Evolutionary conservation across 1,284 basidiomycete genomes (phyloP).

Genomic region (Cutaneotrichosporon dermatis): DNA sequence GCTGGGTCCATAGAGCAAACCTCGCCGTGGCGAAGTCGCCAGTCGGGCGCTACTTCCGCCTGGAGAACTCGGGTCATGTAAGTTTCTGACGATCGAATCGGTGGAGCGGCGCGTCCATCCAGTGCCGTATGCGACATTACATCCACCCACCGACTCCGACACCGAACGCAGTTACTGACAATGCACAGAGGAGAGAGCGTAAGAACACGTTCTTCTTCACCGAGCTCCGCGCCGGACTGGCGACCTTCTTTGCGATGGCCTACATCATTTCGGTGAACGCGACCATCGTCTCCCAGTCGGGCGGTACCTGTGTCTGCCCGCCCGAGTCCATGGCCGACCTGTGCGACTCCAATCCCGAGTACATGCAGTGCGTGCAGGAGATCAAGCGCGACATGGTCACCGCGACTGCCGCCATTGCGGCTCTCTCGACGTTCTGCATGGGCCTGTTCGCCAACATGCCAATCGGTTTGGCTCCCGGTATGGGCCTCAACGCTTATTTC

Average conservation of each 20-base stretch:
- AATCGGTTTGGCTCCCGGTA: slow-evolving; percentile 56
- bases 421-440: slow-evolving; percentile 58
- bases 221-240: slow-evolving; percentile 73
- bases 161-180: background rate
- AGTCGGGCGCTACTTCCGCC: slow-evolving; percentile 73
- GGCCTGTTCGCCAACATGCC: slow-evolving; percentile 42
- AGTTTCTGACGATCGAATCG: background rate
- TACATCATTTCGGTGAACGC: slow-evolving; percentile 47
- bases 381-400: slow-evolving; percentile 60
- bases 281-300: slow-evolving; percentile 67
- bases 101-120: no score
- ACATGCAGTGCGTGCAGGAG: slow-evolving; percentile 63
- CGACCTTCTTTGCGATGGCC: slow-evolving; percentile 65
- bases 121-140: background rate
- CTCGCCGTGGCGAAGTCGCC: slow-evolving; percentile 59
- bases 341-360: slow-evolving; percentile 57
- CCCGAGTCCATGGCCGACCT: slow-evolving; percentile 40
- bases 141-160: background rate
- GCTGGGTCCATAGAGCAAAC: slow-evolving; percentile 36
- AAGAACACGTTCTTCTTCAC: slow-evolving; percentile 72
- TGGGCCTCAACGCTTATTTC: slow-evolving; percentile 85
- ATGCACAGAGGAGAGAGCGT: slow-evolving; percentile 57
- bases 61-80: slow-evolving; percentile 72
- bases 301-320: slow-evolving; percentile 73
- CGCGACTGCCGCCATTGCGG: slow-evolving; percentile 68